phyloP scores from a whole-genome alignment of 2,329 filamentous ascomycete genomes.

The Colletotrichum somersetense region DNA sequence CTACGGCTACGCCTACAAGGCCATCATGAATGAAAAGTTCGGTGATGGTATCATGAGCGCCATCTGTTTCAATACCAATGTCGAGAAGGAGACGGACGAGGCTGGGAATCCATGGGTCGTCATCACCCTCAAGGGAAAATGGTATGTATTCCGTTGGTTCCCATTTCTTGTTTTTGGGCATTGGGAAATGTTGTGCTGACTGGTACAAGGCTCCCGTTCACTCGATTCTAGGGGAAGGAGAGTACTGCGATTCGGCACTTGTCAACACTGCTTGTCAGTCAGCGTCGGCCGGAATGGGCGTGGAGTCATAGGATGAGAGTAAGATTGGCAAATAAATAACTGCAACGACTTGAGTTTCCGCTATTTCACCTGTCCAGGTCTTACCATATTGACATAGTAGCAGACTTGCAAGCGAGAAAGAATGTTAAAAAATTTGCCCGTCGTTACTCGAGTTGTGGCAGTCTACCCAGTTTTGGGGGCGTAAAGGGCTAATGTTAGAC shows the following conservation, averaged over 20 bases:
- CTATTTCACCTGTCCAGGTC: not conserved
- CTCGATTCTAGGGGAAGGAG: slow-evolving; percentile 48
- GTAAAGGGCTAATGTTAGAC: not conserved
- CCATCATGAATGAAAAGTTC: slow-evolving; percentile 94
- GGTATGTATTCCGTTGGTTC: slow-evolving; percentile 74
- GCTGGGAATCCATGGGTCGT: slow-evolving; percentile 86
- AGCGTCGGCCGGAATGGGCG: not conserved
- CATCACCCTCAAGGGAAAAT: slow-evolving; percentile 87
- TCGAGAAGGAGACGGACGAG: slow-evolving; percentile 93
- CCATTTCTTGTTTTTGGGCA: not conserved
- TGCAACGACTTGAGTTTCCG: too few species aligned
- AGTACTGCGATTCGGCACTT: not conserved
- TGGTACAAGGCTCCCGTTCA: slow-evolving; percentile 52
- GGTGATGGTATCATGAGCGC: slow-evolving; percentile 97
- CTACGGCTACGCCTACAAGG: slow-evolving; percentile 97
- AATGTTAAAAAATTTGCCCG: too few species aligned
- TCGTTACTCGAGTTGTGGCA: not conserved
- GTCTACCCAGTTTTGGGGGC: not conserved
- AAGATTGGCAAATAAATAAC: not conserved
- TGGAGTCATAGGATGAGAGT: not conserved
- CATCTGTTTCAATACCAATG: slow-evolving; percentile 89
- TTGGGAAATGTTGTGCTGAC: slow-evolving; percentile 22
- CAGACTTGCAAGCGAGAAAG: not conserved
- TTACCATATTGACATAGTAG: not conserved
- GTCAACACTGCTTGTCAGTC: not conserved